These are phyloP conservation scores for Usnea hakonensis DNA, from an alignment of 495 filamentous ascomycete species.

Conservation along the genomic window DNA sequence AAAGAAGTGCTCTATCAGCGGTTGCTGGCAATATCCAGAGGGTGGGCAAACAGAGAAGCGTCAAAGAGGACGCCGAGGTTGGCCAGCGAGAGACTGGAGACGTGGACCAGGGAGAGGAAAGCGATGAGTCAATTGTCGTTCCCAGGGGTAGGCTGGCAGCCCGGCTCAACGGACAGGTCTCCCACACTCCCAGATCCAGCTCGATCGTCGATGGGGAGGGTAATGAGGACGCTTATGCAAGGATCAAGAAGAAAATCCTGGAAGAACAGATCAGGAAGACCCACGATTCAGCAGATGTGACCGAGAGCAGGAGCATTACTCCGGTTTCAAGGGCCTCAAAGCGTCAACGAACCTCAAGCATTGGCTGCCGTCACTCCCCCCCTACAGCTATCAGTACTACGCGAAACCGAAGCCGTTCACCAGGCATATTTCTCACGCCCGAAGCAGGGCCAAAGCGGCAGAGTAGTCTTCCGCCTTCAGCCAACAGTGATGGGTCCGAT, in stretches of 20 bases:
- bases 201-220: slow-evolving; percentile 11
- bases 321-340: slow-evolving; percentile 10
- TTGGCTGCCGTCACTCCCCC: not conserved
- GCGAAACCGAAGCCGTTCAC: slow-evolving; percentile 23
- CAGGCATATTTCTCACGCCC: slow-evolving; percentile 35
- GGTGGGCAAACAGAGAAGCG: slow-evolving; percentile 1
- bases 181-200: slow-evolving; percentile 21
- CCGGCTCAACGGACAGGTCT: slow-evolving; percentile 45
- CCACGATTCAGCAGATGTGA: slow-evolving; percentile 11
- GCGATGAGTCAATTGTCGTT: slow-evolving; percentile 46
- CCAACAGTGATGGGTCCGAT: slow-evolving; percentile 30
- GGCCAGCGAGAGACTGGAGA: slow-evolving; percentile 21
- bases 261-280: not conserved
- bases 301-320: slow-evolving; percentile 7
- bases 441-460: slow-evolving; percentile 11
- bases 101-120: slow-evolving; percentile 31
- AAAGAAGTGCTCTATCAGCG: not conserved
- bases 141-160: slow-evolving; percentile 66
- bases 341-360: not conserved
- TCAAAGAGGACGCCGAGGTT: slow-evolving; percentile 22
- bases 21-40: slow-evolving; percentile 6
- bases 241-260: slow-evolving; percentile 23
- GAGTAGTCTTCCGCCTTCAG: slow-evolving; percentile 13
- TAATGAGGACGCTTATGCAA: slow-evolving; percentile 22
- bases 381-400: not conserved